Base-by-base conservation (phyloP, 495 filamentous ascomycete genomes). In the Neurospora sp. region DNA sequence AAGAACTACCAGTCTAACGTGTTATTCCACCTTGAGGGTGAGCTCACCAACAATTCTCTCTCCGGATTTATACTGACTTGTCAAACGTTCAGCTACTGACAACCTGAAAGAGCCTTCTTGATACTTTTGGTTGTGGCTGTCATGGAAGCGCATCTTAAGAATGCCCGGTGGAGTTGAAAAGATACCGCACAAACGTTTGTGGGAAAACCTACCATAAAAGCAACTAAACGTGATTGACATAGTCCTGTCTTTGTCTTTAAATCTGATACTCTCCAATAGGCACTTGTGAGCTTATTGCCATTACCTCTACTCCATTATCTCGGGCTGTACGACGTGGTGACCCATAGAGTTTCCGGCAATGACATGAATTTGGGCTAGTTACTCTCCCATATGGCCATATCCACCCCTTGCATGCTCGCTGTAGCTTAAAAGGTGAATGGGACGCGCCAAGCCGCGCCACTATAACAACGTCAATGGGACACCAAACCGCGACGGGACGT, bases 1-100 rank as follows among this genome's bases (percentile, higher is more conserved):
- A 97, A 98, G 86, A 99, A 98, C 82, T 99, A 99, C 80, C 94
- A 97, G 81, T 97, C 93, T 5, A 99, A 98, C 77, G 96, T 99
- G 16, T 85, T 98, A 2, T 99, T 99, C 79, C 96, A 99, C 78
- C 85, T 99, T 38, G 96, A 98, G 89, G 96, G 96, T 96, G 86
- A 71, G 82, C 71, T 11, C 38, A 7, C 11, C 53, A 9, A 9
- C 11, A 61, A 1, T 22, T 20, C 9, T 53, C 35, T 35, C 70
- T 22, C 53, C 16, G 37, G 65, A 65, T n/a, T n/a, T n/a, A n/a
- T 42, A 20, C 3, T 3, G 22, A 71, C 20, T 65, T 7, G 20
- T 39, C 3, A 4, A 7, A 39, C 27, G 27, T 9, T 41, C 75
- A 97, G 94, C 92, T 9, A 97, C 94, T 74, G 92, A 95, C 75